A percentile compares a stretch with the other conserved stretches of the same genome.
phyloP scores from a whole-genome alignment of 2,329 filamentous ascomycete species.

The Arthrobotrys sphaeroides region DNA sequence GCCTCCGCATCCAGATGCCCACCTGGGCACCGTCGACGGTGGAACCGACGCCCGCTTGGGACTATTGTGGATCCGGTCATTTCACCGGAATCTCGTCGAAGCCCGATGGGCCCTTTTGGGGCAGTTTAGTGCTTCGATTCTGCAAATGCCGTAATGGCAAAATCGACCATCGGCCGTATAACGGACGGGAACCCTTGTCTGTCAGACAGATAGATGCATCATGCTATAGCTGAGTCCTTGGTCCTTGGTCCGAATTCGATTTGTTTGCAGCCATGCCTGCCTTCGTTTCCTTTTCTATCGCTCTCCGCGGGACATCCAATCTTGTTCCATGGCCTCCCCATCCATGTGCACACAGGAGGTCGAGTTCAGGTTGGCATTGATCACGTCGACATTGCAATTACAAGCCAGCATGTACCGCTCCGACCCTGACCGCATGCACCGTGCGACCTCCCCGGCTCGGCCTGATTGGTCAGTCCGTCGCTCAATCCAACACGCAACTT shows the following conservation, averaged over 20 bases:
- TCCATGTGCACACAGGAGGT: not conserved
- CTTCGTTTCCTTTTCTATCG: slow-evolving; percentile 1
- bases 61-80: slow-evolving; percentile 14
- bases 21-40: slow-evolving; percentile 9
- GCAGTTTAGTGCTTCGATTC: not conserved
- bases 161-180: slow-evolving; percentile 4
- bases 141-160: slow-evolving; percentile 6
- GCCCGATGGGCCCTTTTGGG: not conserved
- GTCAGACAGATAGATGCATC: slow-evolving; percentile 10
- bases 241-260: not conserved
- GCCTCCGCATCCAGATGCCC: slow-evolving; percentile 37
- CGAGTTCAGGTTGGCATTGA: slow-evolving; percentile 8
- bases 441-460: slow-evolving; percentile 13
- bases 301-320: slow-evolving; percentile 6
- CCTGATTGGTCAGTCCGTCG: slow-evolving; percentile 18
- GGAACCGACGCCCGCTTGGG: slow-evolving; percentile 6
- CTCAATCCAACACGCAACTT: slow-evolving; percentile 28
- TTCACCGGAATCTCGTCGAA: slow-evolving; percentile 13
- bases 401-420: slow-evolving; percentile 10
- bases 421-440: slow-evolving; percentile 5
- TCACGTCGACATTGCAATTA: slow-evolving; percentile 22
- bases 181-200: not conserved
- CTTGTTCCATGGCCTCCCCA: not conserved
- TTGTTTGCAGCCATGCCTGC: not conserved
- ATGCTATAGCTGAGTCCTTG: slow-evolving; percentile 4